These are phyloP conservation scores for Biancaea sappan DNA, from an alignment of 306 rosid species.

Conservation along the genomic window DNA sequence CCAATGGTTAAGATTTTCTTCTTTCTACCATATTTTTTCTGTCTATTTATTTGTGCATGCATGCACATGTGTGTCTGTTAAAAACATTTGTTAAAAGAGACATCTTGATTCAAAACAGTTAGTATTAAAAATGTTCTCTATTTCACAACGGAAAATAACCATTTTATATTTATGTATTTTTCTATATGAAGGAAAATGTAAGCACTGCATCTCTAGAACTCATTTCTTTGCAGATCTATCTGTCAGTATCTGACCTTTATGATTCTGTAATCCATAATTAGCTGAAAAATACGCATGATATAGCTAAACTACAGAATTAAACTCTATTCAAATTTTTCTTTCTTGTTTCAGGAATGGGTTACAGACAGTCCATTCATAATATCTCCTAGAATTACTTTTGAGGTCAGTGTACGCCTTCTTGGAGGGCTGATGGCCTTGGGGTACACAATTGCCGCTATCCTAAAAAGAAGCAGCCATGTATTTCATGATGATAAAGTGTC, in stretches of 20 bases:
- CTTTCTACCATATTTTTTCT: not conserved
- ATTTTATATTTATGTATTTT: too few species aligned
- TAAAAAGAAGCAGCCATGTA: conserved; percentile 91
- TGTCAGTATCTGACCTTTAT: not conserved
- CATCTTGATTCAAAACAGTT: not conserved
- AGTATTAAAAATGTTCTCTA: too few species aligned
- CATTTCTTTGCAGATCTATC: conserved; percentile 16
- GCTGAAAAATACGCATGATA: conserved; percentile 10
- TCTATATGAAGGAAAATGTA: conserved; percentile 5
- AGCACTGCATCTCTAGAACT: conserved; percentile 14
- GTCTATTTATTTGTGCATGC: conserved; percentile 1
- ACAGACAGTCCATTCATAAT: conserved; percentile 94
- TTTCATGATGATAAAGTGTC: conserved; percentile 76
- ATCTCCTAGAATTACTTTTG: conserved; percentile 97
- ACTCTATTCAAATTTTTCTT: conserved; percentile 11
- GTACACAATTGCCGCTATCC: conserved; percentile 90
- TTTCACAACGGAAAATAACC: not conserved
- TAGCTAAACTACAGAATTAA: conserved; percentile 11
- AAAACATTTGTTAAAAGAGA: conserved; percentile 3
- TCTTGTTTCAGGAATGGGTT: conserved; percentile 90
- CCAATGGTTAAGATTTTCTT: not conserved
- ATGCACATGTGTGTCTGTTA: conserved; percentile 11
- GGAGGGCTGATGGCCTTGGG: conserved; percentile 99
- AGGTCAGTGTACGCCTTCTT: conserved; percentile 98
- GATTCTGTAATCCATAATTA: conserved; percentile 21